Evolutionary conservation across 768 basidiomycete species (phyloP), one percentile per base, ranked within the genome.

Genomic region (Mycena rosella): DNA sequence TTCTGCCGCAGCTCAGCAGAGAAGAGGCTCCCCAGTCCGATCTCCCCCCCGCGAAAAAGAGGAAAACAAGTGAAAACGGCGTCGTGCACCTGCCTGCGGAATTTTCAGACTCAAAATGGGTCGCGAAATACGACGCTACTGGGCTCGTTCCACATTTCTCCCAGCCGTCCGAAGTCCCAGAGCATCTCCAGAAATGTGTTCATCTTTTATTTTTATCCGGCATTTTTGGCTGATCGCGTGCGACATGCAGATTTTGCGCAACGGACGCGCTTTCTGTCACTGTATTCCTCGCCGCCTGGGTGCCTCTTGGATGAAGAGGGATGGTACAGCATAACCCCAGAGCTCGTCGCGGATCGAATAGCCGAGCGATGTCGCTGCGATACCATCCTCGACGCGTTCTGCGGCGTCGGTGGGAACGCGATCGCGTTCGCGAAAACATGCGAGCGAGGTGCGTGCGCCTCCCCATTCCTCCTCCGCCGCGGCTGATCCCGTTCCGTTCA

Each of bases 251-350:
- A 98, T 77, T 98, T 93, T 75, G 86, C 86, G 7, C 97, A 99
- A 77, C 85, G 97, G 34, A 85, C 88, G 60, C 88, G 95, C 1
- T 90, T 88, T 70, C 96, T 99, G 77, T 92, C 92, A 0, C 80
- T 88, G 32, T 96, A 95, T 72, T 87, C 90, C 27, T 78, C 89
- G 20, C 78, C 78, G 14, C 83, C 85, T 0, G 96, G 96, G 0
- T 95, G 96, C 75, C 83, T 98, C 2, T 82, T 99, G 14, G 98
- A 99, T 70, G 89, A 93, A 71, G 95, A 97, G 77, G 97, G 97
- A n/a, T 98, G 96, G 97, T 99, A 93, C 79, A 96, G 93, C 68
- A 91, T 99, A 65, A 99, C 98, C 0, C 97, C 98, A 0, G 96
- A 99, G 74, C 85, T 85, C 42, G 89, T 99, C n/a, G 98, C 96